A percentile compares a stretch with the other conserved stretches of the same genome.
Conservation (phyloP, 768 basidiomycete genomes). For the Pisolithus microcarpus region DNA sequence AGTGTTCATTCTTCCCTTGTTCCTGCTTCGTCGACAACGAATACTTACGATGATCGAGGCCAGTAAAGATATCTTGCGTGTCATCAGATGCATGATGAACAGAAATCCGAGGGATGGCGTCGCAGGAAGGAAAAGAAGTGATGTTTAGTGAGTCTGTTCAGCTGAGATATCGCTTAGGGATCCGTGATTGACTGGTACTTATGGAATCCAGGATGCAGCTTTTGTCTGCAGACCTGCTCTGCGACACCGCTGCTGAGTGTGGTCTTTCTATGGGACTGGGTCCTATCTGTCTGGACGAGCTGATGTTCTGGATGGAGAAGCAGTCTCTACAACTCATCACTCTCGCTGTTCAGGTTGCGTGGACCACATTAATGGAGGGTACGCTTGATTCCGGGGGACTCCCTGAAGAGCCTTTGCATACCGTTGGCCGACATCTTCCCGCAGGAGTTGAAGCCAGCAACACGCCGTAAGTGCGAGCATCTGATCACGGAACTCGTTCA, state of each 20-base stretch:
- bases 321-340: slow-evolving; percentile 96
- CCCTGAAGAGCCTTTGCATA: slow-evolving; percentile 66
- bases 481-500: slow-evolving; percentile 98
- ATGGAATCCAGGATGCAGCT: slow-evolving; percentile 78
- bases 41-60: slow-evolving; percentile 96
- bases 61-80: slow-evolving; percentile 95
- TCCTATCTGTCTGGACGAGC: no score
- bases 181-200: slow-evolving; percentile 57
- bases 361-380: slow-evolving; percentile 80
- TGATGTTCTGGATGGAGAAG: slow-evolving; percentile 24
- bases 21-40: slow-evolving; percentile 99
- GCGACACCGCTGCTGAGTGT: slow-evolving; percentile 75
- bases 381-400: slow-evolving; percentile 49
- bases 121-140: slow-evolving; percentile 93
- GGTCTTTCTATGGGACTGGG: slow-evolving; percentile 39
- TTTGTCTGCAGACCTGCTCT: slow-evolving; percentile 77
- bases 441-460: slow-evolving; percentile 79
- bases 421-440: slow-evolving; percentile 90
- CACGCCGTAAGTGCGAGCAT: slow-evolving; percentile 95
- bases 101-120: slow-evolving; percentile 88
- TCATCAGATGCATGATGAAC: slow-evolving; percentile 96
- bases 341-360: slow-evolving; percentile 86
- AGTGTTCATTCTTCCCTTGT: slow-evolving; percentile 95
- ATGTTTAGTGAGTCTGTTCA: slow-evolving; percentile 74
- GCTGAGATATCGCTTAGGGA: slow-evolving; percentile 90